A percentile compares a stretch with the other conserved stretches of the same genome.
Evolutionary conservation across 176 grass and related monocot species (phyloP).

Genomic region (Oryza rufipogon): DNA sequence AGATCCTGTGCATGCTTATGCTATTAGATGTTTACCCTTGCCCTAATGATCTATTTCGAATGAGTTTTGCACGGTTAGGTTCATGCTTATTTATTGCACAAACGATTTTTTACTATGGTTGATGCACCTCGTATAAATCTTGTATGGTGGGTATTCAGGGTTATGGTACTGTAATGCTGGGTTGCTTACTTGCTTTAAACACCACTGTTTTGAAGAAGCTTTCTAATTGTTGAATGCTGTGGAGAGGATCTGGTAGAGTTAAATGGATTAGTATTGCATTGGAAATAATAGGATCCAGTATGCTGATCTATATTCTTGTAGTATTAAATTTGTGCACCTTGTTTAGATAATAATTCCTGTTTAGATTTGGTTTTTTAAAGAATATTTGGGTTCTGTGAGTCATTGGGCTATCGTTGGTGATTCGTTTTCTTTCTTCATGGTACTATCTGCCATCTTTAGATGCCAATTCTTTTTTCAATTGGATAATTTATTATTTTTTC

Average conservation of each 20-base stretch:
- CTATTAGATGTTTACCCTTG: not conserved
- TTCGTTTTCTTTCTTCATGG: not conserved
- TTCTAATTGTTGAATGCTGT: not conserved
- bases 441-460: not conserved
- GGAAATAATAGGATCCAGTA: not conserved
- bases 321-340: not conserved
- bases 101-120: not conserved
- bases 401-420: not conserved
- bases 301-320: not conserved
- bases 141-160: not conserved
- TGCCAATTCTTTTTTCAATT: not conserved
- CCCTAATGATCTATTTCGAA: not conserved
- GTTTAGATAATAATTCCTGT: not conserved
- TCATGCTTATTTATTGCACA: not conserved
- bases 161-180: not conserved
- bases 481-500: not conserved
- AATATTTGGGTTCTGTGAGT: not conserved
- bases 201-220: not conserved
- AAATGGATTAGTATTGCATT: not conserved
- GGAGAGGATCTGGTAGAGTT: not conserved
- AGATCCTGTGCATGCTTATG: not conserved
- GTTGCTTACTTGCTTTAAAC: not conserved
- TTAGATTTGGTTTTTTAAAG: not conserved
- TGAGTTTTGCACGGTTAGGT: not conserved
- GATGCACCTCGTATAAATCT: not conserved